Evolutionary conservation across 305 asterid species (phyloP), one percentile per base, ranked within the genome.

Genomic region (Fraxinus xanthoxyloides): DNA sequence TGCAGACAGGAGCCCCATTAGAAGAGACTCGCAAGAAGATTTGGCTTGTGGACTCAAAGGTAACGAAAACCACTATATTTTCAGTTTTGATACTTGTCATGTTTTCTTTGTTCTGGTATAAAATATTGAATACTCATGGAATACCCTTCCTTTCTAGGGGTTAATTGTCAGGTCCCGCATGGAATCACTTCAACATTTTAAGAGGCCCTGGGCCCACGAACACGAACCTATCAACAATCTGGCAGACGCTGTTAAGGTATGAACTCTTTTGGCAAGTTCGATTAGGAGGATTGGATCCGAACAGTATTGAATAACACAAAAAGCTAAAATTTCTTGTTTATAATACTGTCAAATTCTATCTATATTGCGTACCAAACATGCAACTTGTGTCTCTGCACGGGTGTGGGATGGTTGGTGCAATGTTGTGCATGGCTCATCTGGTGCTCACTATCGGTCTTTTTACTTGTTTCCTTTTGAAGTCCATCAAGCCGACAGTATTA

Each of bases 401-500:
- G 28, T 56, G 65, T n/a, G 65, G 65, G 65, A 56, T 19, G 65
- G 26, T 54, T 56, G 65, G 65, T 3, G 28, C 65, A 56, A 56
- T n/a, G 65, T 56, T 56, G 65, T 56, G 12, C 65, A 56, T 56
- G 65, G 12, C 26, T 56, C 65, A 56, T 59, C 30, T 59, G 1
- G 70, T 23, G 26, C 65, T 35, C 59, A 19, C 75, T 32, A 59
- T 59, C 5, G 17, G 31, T 59, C 30, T 59, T 23, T 59, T 56
- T 56, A 19, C 65, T 59, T 59, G 76, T 79, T 80, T 77, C 5
- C 30, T 38, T 77, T 76, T 23, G 70, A 84, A 90, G 93, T 81
- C 89, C 46, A 87, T 88, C 83, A 90, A 88, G 83, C 93, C 93
- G 63, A 86, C 93, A 3, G 90, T 90, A 61, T 84, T 90, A 83